Evolutionary conservation across 2,329 filamentous ascomycete species (phyloP), one percentile per base, ranked within the genome.

Genomic region (Fusarium secorum): DNA sequence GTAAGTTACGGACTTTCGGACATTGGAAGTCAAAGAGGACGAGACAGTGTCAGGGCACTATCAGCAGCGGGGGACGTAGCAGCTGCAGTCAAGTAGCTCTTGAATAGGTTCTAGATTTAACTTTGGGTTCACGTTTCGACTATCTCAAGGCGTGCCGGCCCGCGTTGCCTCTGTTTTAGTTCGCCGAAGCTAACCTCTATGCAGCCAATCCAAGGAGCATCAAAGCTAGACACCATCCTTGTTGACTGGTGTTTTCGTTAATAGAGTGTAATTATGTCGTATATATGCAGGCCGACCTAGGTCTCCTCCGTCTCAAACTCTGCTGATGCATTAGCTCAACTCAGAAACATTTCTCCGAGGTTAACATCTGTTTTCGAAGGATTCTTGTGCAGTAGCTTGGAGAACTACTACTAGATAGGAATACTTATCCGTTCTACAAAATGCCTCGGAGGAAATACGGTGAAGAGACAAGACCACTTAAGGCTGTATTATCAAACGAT

Each of bases 141-240:
- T 24, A 49, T 33, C 11, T 13, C 5, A 9, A 5, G 28, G n/a
- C 15, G 15, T 14, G 15, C 11, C n/a, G 15, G 30, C 28, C 45
- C 28, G 28, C 7, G 15, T 0, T 7, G 45, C 28, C n/a, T 11
- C n/a, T 18, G 5, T 5, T 13, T 18, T 24, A 20, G n/a, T 18
- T 33, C 10, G n/a, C 20, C n/a, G 15, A 32, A 18, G 15, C n/a
- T 11, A n/a, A 7, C 9, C 8, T 26, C 22, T 7, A 20, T 44
- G 0, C 5, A 44, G 11, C 7, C 1, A 41, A 10, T 7, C 4
- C n/a, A 41, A 41, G 5, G 39, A 4, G 5, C 13, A n/a, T n/a
- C 9, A 7, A 4, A 3, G 4, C 4, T 2, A 2, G 10, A n/a
- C 13, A n/a, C 24, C 42, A 15, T 20, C 6, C 13, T 1, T 15